Base-by-base conservation (phyloP, 371 early-diverging fungal genomes). In the Lichtheimia corymbifera region DNA sequence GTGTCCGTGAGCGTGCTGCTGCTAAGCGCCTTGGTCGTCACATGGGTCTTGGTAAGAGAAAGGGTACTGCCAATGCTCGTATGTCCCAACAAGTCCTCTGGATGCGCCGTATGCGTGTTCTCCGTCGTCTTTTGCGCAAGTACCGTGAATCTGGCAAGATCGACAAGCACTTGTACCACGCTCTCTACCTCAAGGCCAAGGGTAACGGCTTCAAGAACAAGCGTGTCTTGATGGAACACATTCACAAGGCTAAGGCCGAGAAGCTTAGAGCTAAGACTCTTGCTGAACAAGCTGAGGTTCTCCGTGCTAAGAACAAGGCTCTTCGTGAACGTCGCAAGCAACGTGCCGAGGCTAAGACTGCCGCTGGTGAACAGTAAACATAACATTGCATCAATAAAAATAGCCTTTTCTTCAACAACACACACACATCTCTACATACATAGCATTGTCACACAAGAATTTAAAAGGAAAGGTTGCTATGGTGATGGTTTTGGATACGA, bases 141-240 rank as follows among this genome's bases (percentile, higher is more conserved):
- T 97, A 99, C 93, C 88, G 99, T 64, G 97, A 95, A 77, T 83
- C 92, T 65, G 95, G 94, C 74, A 97, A 98, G 90, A 97, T 99
- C 79, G 95, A 98, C 90, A 88, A 92, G 82, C 97, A 97, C 89
- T 84, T 99, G 69, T 98, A 99, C 92, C 97, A 95, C 86, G 83
- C 79, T 72, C 90, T 98, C 58, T 99, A 99, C 92, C 81, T 96
- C 76, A 98, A 99, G 90, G 84, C 96, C 70, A 99, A 99, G 96
- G 99, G 99, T 93, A 99, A 98, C 87, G 94, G 96, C 67, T 99
- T 99, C 93, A 99, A 99, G 96, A 99, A 97, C 97, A 97, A 97
- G 93, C 96, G 97, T 80, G 97, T 97, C 74, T 83, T 99, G 70
- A 97, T 97, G 93, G 99, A 99, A 87, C 91, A 92, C 89, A 99